A percentile compares a stretch with the other conserved stretches of the same genome.
Conservation (phyloP, 805 yeast species). For the Brettanomyces custersianus region DNA sequence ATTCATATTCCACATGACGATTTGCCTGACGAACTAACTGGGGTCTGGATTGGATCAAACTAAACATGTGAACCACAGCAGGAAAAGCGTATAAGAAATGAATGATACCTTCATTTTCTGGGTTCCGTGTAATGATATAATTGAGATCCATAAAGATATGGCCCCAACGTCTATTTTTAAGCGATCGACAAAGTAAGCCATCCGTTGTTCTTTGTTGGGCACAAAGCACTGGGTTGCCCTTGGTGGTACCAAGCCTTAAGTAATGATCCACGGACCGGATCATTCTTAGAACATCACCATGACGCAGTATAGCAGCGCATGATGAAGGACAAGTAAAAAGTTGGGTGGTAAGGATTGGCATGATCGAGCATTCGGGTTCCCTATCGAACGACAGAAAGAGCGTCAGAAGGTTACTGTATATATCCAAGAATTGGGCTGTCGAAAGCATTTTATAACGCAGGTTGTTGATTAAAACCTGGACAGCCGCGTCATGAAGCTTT, state of each 20-base stretch:
- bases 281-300: constrained; percentile 57
- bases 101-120: constrained; percentile 28
- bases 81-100: constrained; percentile 31
- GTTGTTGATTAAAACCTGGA: constrained; percentile 56
- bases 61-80: constrained; percentile 50
- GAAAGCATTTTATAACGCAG: constrained; percentile 45
- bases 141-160: constrained; percentile 75
- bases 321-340: constrained; percentile 84
- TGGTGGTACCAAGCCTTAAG: constrained; percentile 31
- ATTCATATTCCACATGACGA: constrained; percentile 86
- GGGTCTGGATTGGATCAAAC: constrained; percentile 71
- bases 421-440: constrained; percentile 73
- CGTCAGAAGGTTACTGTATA: constrained; percentile 69
- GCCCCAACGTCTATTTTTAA: constrained; percentile 68
- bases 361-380: constrained; percentile 77
- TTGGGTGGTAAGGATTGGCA: constrained; percentile 72
- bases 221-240: constrained; percentile 8
- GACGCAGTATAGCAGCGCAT: constrained; percentile 51
- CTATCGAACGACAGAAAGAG: constrained; percentile 66
- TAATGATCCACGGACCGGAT: constrained; percentile 56
- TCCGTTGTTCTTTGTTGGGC: constrained; percentile 33
- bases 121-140: constrained; percentile 64
- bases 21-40: constrained; percentile 64
- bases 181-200: constrained; percentile 26
- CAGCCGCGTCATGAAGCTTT: constrained; percentile 53